Base-by-base conservation (phyloP, 1,139 yeast genomes). In the Diutina siamensis region DNA sequence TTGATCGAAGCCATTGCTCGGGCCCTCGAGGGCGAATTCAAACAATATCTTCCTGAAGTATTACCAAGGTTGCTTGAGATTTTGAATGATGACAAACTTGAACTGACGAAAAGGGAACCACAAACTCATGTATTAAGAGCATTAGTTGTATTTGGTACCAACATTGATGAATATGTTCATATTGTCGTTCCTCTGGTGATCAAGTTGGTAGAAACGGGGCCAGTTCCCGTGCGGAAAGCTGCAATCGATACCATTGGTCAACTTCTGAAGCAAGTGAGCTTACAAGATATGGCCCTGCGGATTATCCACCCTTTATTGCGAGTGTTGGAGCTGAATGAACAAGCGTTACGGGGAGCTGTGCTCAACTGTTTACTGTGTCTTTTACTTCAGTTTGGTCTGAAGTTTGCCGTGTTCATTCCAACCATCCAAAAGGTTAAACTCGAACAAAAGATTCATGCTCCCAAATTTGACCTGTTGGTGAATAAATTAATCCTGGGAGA, bases 1-100 rank as follows among this genome's bases (percentile, higher is more conserved):
- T 73, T 92, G 44, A 78, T 89, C 34, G 97, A 92, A 57, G 78
- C 92, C 1, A 78, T 92, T 44, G 85, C 97, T 0, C 76, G 78
- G 46, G 92, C 97, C 0, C 68, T 92, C 47, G 95, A 87, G 50
- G 94, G 95, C 2, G 98, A 92, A 56, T 92, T 94, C 64, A 89
- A 87, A 55, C 72, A 82, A 61, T 83, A 83, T 58, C 68, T 94
- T 50, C 86, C 96, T 0, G 80, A 80, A 28, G 76, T 92, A 1
- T 68, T 92, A 46, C 87, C 94, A 0, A 65, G 86, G 45, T 70
- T 92, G 58, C 66, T 92, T 45, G 81, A 82, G 45, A 85, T 87
- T 3, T 69, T 92, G 49, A 95, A 86, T 47, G 80, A 78, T 47
- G 97, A 89, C 52, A 78, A 74, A 50, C n/a, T n/a, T n/a, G n/a